phyloP scores from a whole-genome alignment of 176 grass and related monocot genomes.

The Rhynchospora breviuscula region DNA sequence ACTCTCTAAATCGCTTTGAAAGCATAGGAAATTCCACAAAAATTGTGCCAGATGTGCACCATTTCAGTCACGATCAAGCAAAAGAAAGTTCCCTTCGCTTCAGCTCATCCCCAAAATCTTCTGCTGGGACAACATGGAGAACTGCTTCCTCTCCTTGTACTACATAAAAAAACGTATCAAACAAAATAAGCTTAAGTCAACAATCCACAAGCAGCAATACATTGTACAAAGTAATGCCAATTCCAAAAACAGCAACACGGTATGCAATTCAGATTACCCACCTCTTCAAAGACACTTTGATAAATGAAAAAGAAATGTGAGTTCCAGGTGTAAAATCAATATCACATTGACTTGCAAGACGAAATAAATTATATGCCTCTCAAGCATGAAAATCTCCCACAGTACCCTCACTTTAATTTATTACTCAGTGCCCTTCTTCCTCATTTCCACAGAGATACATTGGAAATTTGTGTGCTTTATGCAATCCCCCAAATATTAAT shows the following conservation, averaged over 20 bases:
- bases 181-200: background rate
- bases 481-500: background rate
- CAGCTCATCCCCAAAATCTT: constrained; percentile 4
- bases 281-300: background rate
- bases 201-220: background rate
- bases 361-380: background rate
- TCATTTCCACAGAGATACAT: background rate
- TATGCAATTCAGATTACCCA: background rate
- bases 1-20: background rate
- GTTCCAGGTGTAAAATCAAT: background rate
- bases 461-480: background rate
- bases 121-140: constrained; percentile 13
- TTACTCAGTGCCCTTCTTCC: background rate
- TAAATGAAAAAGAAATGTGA: background rate
- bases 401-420: background rate
- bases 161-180: constrained; percentile 2
- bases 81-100: constrained; percentile 12
- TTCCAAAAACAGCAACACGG: background rate
- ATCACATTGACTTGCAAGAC: background rate
- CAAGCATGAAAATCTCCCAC: background rate
- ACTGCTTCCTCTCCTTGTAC: constrained; percentile 17
- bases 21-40: constrained; percentile 27
- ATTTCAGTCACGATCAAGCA: background rate
- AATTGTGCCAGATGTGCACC: background rate
- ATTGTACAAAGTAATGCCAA: background rate